Conservation (phyloP, 495 filamentous ascomycete genomes). For the Daldinia bambusicola region DNA sequence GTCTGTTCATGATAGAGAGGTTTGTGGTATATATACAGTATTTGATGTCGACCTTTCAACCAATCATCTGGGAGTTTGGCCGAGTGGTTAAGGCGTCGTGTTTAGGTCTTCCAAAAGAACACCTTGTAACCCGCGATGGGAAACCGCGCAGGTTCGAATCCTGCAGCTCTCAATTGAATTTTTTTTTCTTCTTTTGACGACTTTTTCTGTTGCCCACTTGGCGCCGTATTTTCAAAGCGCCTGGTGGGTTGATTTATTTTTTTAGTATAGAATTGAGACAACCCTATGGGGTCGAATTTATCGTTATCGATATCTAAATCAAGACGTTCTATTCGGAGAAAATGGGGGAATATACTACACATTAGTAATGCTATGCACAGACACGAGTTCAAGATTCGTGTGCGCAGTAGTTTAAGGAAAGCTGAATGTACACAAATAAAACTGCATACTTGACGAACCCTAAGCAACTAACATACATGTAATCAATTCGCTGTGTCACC, state of each 20-base stretch:
- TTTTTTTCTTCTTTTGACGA: background rate
- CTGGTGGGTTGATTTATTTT: background rate
- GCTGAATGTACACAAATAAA: too few relatives aligned
- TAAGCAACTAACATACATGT: background rate
- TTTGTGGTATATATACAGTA: background rate
- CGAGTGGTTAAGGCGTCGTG: conserved; percentile 65
- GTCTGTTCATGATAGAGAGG: background rate
- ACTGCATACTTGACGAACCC: too few relatives aligned
- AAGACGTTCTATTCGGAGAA: background rate
- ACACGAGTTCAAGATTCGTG: too few relatives aligned
- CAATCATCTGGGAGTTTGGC: conserved; percentile 50
- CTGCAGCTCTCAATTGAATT: conserved; percentile 49
- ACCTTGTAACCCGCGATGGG: conserved; percentile 47
- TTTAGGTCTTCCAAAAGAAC: conserved; percentile 54
- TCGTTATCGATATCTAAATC: background rate
- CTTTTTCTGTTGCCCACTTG: conserved; percentile 4
- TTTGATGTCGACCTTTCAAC: background rate
- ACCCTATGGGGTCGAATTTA: background rate
- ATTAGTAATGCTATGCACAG: background rate
- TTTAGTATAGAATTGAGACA: background rate
- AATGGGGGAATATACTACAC: background rate
- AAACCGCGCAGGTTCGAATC: conserved; percentile 60
- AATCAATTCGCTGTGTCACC: background rate
- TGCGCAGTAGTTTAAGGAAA: too few relatives aligned
- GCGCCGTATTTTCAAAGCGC: background rate